Base-by-base conservation (phyloP, 306 rosid species). In the Cucurbita pepo region DNA sequence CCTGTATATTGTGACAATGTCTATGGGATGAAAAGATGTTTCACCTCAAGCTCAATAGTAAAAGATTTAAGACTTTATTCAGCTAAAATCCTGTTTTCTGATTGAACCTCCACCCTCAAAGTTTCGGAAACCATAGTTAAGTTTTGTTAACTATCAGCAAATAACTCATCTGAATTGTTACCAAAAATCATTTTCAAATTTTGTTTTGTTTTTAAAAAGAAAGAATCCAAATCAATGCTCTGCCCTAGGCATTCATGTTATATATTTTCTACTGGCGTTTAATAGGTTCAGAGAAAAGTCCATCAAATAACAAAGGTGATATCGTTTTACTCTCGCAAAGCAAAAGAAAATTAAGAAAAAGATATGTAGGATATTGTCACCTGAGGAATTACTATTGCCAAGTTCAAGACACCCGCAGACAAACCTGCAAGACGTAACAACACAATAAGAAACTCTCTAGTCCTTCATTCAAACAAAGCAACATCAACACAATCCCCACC, bases 361-460 rank as follows among this genome's bases (percentile, higher is more conserved):
- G 10, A 58, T 19, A 73, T 47, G 56, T 25, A 60, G 50, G 45
- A 43, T 8, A 36, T 30, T 50, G 14, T 75, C 88, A 94, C 99
- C 96, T 89, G 97, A 21, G 97, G 96, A 82, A 94, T 47, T 60
- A 91, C 97, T 67, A 89, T 84, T 77, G 97, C 95, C 77, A 91
- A 88, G 85, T 91, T 94, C 78, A 94, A 86, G 69, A 94, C 89
- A 81, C 96, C 99, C 95, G 85, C 86, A 58, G 99, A 94, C 81
- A 91, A 87, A 73, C 97, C 96, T 94, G 89, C 77, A 82, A 83
- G 72, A 77, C 61, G 78, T 51, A 75, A 76, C 71, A 54, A 59
- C 64, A 76, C 74, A 56, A 74, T 77, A 76, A 74, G 79, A 71
- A 76, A 8, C 54, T 71, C 41, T 69, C 56, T 40, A 69, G 56